Evolutionary conservation across 1,284 basidiomycete genomes (phyloP).

Genomic region (Taiwanofungus camphoratus): DNA sequence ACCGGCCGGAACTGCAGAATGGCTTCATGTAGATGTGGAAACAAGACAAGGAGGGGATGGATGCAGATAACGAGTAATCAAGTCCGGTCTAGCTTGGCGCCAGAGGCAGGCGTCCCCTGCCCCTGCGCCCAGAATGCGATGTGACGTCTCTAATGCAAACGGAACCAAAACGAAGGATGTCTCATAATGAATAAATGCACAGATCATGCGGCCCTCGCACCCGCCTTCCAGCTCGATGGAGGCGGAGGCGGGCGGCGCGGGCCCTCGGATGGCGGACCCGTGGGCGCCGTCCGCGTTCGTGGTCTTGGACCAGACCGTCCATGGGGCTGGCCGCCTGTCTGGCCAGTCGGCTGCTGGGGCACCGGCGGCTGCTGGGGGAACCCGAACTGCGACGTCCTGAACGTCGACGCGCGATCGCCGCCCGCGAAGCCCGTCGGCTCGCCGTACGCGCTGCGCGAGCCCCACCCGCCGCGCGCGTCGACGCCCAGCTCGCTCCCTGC

Average conservation of each 20-base stretch:
- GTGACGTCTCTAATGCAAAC: too few species aligned
- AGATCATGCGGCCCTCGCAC: too few species aligned
- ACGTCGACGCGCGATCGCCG: conserved; percentile 30
- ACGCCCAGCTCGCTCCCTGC: conserved; percentile 52
- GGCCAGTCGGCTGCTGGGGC: conserved; percentile 20
- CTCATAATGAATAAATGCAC: too few species aligned
- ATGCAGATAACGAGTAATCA: too few species aligned
- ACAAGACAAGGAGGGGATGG: too few species aligned
- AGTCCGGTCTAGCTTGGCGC: too few species aligned
- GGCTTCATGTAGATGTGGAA: too few species aligned
- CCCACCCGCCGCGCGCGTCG: conserved; percentile 43
- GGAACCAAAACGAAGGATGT: too few species aligned
- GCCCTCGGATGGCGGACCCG: conserved; percentile 24
- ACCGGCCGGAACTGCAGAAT: too few species aligned
- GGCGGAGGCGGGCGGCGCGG: conserved; percentile 36
- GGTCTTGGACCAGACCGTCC: conserved; percentile 29
- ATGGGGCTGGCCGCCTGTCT: conserved; percentile 14
- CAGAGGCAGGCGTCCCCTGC: too few species aligned
- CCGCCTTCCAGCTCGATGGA: conserved; percentile 56
- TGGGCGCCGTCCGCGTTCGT: conserved; percentile 53
- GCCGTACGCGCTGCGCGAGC: conserved; percentile 61
- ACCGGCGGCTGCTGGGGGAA: conserved; percentile 17
- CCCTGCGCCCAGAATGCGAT: too few species aligned
- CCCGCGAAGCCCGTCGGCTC: conserved; percentile 42
- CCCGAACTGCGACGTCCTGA: conserved; percentile 20